Conservation (phyloP, 768 basidiomycete genomes). For the Candolleomyces eurysporus region DNA sequence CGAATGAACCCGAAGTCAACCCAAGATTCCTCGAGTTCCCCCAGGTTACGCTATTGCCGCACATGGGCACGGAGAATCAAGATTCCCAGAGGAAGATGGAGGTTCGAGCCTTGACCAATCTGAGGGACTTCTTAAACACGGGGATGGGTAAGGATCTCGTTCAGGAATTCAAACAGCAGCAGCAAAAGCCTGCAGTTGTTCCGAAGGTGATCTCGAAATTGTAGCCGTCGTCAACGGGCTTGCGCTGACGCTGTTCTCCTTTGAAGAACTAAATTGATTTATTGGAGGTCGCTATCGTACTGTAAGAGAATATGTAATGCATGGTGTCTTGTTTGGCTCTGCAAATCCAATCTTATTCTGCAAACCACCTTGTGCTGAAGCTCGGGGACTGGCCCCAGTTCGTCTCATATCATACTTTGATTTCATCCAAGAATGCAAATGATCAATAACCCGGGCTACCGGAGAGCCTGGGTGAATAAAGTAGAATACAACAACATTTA, state of each 20-base stretch:
- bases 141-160: conserved; percentile 71
- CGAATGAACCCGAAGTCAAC: conserved; percentile 80
- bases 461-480: too few relatives aligned
- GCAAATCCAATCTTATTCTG: too few relatives aligned
- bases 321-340: too few relatives aligned
- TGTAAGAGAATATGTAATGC: too few relatives aligned
- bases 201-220: conserved; percentile 28
- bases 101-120: conserved; percentile 75
- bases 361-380: too few relatives aligned
- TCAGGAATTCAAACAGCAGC: conserved; percentile 40
- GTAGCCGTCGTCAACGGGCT: conserved; percentile 13
- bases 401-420: too few relatives aligned
- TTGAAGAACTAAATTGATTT: background rate
- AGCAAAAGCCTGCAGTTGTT: conserved; percentile 6
- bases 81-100: conserved; percentile 85
- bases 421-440: too few relatives aligned
- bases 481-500: too few relatives aligned
- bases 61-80: conserved; percentile 87
- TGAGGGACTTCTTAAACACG: conserved; percentile 63
- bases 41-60: conserved; percentile 83
- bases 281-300: too few relatives aligned
- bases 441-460: too few relatives aligned
- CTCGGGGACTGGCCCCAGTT: too few relatives aligned
- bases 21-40: conserved; percentile 78
- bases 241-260: conserved; percentile 8